Evolutionary conservation across 163 green algal genomes (phyloP), one percentile per base, ranked within the genome.

Genomic region (Chloromonas sp.): DNA sequence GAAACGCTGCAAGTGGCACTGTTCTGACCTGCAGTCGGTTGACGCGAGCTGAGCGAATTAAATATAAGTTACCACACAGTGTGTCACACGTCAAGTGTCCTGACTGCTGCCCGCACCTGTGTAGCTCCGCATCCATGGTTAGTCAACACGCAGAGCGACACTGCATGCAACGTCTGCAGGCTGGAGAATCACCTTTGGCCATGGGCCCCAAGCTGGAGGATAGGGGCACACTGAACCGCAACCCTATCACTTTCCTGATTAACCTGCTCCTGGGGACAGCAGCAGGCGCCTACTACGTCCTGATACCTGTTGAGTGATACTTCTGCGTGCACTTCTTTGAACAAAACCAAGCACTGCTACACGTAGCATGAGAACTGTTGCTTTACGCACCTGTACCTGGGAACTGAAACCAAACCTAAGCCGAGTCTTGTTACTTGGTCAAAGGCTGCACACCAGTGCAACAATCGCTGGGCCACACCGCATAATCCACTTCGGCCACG

Each of bases 281-380:
- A 0, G 94, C 93, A 13, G 95, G 95, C 82, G 94, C 95, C 83
- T 98, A 97, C 89, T 98, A 98, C 91, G 98, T 98, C 87, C 14
- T 96, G 36, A 83, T 98, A 60, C 96, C 95, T 8, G 79, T 98
- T 1, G 5, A 76, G 8, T 76, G 5, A 8, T 76, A 76, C 66
- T 11, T 76, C 66, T n/a, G 36, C 36, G 36, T 36, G 36, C 36
- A 36, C 36, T 36, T 36, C 36, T 36, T 36, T 36, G 36, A 36
- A 36, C 36, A 36, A 36, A 36, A 36, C 36, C 36, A 36, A 36
- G 36, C 36, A 76, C 8, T n/a, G 11, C 66, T 11, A n/a, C 8
- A 11, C 11, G 66, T 76, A 11, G 66, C 66, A 8, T 76, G 11
- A 76, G 66, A 76, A 76, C 66, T 76, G 66, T 36, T 36, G 36